Evolutionary conservation across 2,329 filamentous ascomycete genomes (phyloP), one percentile per base, ranked within the genome.

Genomic region (Alternaria sp.): DNA sequence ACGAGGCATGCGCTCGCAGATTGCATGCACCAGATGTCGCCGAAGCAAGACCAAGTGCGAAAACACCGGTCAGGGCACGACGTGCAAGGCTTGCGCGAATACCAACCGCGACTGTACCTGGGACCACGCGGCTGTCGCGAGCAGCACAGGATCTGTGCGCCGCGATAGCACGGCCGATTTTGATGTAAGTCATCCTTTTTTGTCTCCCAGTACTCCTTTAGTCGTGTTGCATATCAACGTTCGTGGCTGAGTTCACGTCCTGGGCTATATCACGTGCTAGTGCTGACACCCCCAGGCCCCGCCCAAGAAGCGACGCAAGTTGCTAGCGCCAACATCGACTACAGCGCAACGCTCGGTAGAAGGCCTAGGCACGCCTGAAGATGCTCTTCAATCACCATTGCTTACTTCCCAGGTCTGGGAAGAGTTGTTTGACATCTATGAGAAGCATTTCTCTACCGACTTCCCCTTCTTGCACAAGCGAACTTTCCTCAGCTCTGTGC

Each of bases 11-110:
- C 87, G 92, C 70, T 93, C 91, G 50, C 92, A 90, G 74, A 93
- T 95, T 75, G 92, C 92, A 51, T 96, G 92, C 80, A 84, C 88
- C 65, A 86, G 88, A 67, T 95, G 92, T 77, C 87, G 92, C 61
- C 88, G 88, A 72, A 93, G 91, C 77, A 96, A 96, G 81, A 92
- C 95, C 77, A 95, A 95, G 81, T 96, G 93, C 82, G 89, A 93
- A 79, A 96, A 96, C 80, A 86, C 87, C 69, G 91, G 91, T 64
- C 87, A 90, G 61, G 87, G 87, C 65, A 89, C 88, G 15, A 88
- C 87, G 15, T 96, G 93, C 82, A 88, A 91, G 66, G 89, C 89
- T 12, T 96, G 93, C 77, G 87, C 90, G 75, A 89, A 89, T 63
- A 88, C 88, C 54, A 88, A 89, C 47, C 87, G 91, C 75, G 87